Evolutionary conservation across 2,329 filamentous ascomycete genomes (phyloP).

Genomic region (Plectosphaerella sp.): DNA sequence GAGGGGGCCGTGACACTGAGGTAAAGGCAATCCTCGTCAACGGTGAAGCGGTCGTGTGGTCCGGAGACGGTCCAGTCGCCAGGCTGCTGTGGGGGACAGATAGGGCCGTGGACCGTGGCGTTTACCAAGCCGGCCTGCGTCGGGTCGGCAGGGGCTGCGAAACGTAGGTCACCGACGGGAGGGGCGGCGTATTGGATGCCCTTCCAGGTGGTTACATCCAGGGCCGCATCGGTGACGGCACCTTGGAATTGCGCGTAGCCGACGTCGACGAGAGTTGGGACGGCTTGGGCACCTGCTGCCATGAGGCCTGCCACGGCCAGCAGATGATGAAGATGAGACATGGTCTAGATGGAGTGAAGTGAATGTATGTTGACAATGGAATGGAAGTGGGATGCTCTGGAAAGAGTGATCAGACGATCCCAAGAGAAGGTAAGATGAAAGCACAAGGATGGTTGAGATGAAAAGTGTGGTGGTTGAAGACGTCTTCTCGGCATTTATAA

Average conservation of each 20-base stretch:
- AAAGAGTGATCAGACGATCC: too few relatives aligned
- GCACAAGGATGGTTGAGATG: too few relatives aligned
- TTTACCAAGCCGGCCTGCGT: conserved; percentile 37
- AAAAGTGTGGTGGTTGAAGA: too few relatives aligned
- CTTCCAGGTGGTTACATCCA: conserved; percentile 65
- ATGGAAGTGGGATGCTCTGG: too few relatives aligned
- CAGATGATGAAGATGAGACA: not conserved
- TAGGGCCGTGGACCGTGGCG: conserved; percentile 33
- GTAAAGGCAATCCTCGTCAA: conserved; percentile 65
- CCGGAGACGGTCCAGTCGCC: conserved; percentile 11
- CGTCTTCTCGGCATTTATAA: too few relatives aligned
- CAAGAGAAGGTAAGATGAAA: too few relatives aligned
- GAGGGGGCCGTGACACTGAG: conserved; percentile 60
- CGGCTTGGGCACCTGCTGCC: conserved; percentile 10
- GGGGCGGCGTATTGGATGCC: conserved; percentile 72
- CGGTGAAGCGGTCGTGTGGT: conserved; percentile 13
- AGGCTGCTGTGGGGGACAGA: conserved; percentile 24
- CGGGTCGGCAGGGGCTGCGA: conserved; percentile 58
- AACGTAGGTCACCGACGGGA: conserved; percentile 61
- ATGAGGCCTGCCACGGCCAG: conserved; percentile 3
- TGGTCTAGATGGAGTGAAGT: not conserved
- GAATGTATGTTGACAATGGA: not conserved
- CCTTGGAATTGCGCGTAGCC: conserved; percentile 65
- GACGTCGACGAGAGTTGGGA: conserved; percentile 48
- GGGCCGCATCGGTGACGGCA: conserved; percentile 20